Conservation (phyloP, 768 basidiomycete genomes). For the Hygrophorus russula region DNA sequence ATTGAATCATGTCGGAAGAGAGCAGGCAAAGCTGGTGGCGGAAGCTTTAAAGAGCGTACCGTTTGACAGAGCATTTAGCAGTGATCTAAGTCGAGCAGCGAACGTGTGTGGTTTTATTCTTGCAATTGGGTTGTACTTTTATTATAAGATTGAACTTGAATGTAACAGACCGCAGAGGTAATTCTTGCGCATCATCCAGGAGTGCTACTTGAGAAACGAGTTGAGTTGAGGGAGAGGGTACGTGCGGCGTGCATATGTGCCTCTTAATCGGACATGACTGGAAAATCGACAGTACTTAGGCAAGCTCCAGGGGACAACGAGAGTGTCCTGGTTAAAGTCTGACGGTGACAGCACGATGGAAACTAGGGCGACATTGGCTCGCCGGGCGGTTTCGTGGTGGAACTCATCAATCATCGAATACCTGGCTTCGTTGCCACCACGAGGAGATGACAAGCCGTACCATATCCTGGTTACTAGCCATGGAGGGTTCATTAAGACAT, state of each 20-base stretch:
- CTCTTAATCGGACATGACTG: slow-evolving; percentile 6
- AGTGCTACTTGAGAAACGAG: slow-evolving; percentile 29
- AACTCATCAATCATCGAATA: slow-evolving; percentile 26
- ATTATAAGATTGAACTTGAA: background rate
- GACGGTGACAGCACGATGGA: slow-evolving; percentile 27
- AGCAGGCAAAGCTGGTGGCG: slow-evolving; percentile 48
- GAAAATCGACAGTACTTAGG: slow-evolving; percentile 40
- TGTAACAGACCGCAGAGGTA: slow-evolving; percentile 48
- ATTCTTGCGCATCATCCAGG: slow-evolving; percentile 46
- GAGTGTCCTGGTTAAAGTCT: slow-evolving; percentile 4
- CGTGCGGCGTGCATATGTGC: slow-evolving; percentile 10
- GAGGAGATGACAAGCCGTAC: slow-evolving; percentile 14
- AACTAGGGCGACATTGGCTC: slow-evolving; percentile 24
- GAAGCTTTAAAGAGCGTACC: slow-evolving; percentile 38
- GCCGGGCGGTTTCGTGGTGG: slow-evolving; percentile 58
- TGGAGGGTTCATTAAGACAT: slow-evolving; percentile 47
- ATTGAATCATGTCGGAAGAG: slow-evolving; percentile 50
- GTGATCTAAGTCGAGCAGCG: slow-evolving; percentile 59
- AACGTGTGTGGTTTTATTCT: slow-evolving; percentile 33
- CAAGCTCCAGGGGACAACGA: slow-evolving; percentile 38
- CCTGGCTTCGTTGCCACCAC: slow-evolving; percentile 12
- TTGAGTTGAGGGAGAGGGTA: slow-evolving; percentile 57
- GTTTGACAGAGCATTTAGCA: slow-evolving; percentile 55
- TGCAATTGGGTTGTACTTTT: background rate
- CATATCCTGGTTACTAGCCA: slow-evolving; percentile 56